Percentiles rank a stretch among this genome's conserved stretches.
phyloP scores from a whole-genome alignment of 371 early-diverging fungal genomes.

The Coemansia sp. region DNA sequence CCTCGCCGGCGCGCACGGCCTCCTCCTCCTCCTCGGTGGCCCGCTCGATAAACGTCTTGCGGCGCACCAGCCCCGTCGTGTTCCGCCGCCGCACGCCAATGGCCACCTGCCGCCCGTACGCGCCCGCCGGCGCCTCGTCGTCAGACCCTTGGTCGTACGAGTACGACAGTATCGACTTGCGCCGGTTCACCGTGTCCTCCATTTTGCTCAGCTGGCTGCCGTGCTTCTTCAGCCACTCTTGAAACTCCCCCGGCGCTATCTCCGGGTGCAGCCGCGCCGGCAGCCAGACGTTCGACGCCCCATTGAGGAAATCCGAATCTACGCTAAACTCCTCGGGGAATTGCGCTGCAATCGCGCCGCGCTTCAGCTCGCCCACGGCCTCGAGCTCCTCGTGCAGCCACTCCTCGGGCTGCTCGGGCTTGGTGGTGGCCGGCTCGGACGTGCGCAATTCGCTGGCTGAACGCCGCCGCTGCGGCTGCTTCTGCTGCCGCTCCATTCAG shows the following conservation, averaged over 20 bases:
- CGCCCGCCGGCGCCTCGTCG: not conserved
- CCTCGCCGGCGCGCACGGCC: constrained; percentile 1
- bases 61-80: constrained; percentile 39
- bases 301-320: constrained; percentile 45
- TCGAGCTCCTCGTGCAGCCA: constrained; percentile 51
- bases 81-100: constrained; percentile 29
- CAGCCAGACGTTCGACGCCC: constrained; percentile 50
- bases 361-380: constrained; percentile 54
- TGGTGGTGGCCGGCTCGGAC: not conserved
- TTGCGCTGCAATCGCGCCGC: constrained; percentile 48
- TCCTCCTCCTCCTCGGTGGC: constrained; percentile 29
- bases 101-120: constrained; percentile 7
- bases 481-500: not conserved
- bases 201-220: constrained; percentile 49
- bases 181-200: constrained; percentile 40
- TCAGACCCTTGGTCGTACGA: constrained; percentile 23
- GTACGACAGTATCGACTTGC: constrained; percentile 48
- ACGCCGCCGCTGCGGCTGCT: constrained; percentile 12
- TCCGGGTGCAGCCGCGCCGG: constrained; percentile 55
- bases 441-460: constrained; percentile 8
- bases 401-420: constrained; percentile 6
- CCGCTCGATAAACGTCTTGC: constrained; percentile 45
- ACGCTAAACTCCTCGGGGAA: constrained; percentile 51
- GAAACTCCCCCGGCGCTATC: constrained; percentile 54
- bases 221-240: constrained; percentile 51